phyloP scores from a whole-genome alignment of 2,329 filamentous ascomycete genomes.

The Nannizziopsis arthrosporioides region DNA sequence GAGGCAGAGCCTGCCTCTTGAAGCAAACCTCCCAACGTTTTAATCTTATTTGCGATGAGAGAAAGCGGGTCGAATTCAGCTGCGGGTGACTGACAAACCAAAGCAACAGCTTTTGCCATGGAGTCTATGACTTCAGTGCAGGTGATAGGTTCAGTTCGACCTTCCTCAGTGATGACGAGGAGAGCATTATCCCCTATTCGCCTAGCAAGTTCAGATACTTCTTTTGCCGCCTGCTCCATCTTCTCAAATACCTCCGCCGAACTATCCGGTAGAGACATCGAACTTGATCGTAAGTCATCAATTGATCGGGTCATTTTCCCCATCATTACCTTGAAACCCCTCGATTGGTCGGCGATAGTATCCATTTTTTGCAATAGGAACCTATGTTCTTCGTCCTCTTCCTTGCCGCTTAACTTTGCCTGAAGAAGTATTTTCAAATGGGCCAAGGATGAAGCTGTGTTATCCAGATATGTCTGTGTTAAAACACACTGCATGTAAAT shows the following conservation, averaged over 20 bases:
- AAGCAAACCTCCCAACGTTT: slow-evolving; percentile 51
- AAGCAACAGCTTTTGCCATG: slow-evolving; percentile 35
- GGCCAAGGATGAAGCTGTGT: slow-evolving; percentile 55
- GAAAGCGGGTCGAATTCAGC: slow-evolving; percentile 45
- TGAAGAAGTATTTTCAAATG: slow-evolving; percentile 56
- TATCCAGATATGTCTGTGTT: slow-evolving; percentile 73
- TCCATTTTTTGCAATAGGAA: slow-evolving; percentile 62
- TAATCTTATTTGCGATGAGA: slow-evolving; percentile 55
- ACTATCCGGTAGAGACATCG: slow-evolving; percentile 58
- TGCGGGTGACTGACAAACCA: slow-evolving; percentile 21
- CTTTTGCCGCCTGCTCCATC: slow-evolving; percentile 52
- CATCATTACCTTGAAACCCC: slow-evolving; percentile 72
- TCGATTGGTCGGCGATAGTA: slow-evolving; percentile 58
- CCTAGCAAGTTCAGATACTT: slow-evolving; percentile 55
- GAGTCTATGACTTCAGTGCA: slow-evolving; percentile 54
- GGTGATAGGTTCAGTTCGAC: slow-evolving; percentile 54
- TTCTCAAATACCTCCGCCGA: slow-evolving; percentile 58
- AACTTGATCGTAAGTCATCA: slow-evolving; percentile 64
- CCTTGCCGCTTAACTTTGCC: slow-evolving; percentile 49
- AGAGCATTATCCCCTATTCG: slow-evolving; percentile 57
- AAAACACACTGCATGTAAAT: slow-evolving; percentile 64
- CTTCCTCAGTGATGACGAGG: slow-evolving; percentile 57
- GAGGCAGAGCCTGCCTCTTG: slow-evolving; percentile 60
- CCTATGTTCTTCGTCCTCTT: slow-evolving; percentile 58
- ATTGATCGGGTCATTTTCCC: slow-evolving; percentile 66